Base-by-base conservation (phyloP, 805 yeast genomes). In the Sporopachydermia quercuum region DNA sequence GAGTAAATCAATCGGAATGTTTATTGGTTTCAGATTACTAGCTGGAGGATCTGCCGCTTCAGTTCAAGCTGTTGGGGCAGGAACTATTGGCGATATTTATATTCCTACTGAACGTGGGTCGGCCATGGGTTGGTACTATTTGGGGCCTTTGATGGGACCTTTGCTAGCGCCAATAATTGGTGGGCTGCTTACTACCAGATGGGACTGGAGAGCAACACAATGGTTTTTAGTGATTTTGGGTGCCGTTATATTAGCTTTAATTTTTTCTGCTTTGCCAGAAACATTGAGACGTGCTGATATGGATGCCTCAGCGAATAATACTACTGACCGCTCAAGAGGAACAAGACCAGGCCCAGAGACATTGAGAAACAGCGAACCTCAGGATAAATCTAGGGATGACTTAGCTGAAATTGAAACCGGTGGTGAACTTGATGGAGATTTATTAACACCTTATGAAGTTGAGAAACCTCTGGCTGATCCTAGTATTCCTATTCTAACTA, bases 131-230 rank as follows among this genome's bases (percentile, higher is more conserved):
- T 62, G 74, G 37, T 84, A 71, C 49, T 85, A 84, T 52, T 57
- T 85, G 37, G 95, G 95, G 0, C 81, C 89, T 0, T 72, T 85
- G 36, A 66, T 76, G 48, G 94, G 91, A 0, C 95, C 94, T 1
- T 63, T 85, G 38, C 46, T 81, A 3, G 76, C 87, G 11, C 95
- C 95, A 2, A 77, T 84, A 16, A 54, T 76, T 39, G 94, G 94
- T 38, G 89, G 94, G 43, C 75, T 76, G 2, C 68, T 85, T 18
- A 70, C 80, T 4, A 62, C 68, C 35, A 64, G 66, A 6, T 80
- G 85, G 78, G 84, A 85, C 5, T 85, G 94, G 94, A 65, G 94
- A 53, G 82, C 89, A 2, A 81, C 94, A 2, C 91, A 81, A 51
- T 85, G 93, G 89, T 74, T 82, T 40, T 60, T 82, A 57, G 81